Evolutionary conservation across 2,329 filamentous ascomycete genomes (phyloP), one percentile per base, ranked within the genome.

Genomic region (Mycosphaerella arachidis): DNA sequence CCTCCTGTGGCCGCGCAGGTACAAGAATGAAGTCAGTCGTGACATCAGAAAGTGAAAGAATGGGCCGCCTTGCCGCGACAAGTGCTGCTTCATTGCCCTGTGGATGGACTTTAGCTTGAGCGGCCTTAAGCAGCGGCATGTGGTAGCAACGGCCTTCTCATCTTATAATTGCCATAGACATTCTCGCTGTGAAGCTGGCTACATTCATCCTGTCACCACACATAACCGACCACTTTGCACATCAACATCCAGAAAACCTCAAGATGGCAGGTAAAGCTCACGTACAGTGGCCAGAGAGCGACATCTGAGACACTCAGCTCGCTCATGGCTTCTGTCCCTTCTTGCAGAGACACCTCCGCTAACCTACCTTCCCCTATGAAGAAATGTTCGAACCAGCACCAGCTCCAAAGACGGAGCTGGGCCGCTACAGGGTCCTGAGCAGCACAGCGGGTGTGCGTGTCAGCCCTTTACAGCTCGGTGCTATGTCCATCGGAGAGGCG

Each of bases 401-500:
- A 1, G 66, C 68, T 60, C 74, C 75, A 45, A 79, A 83, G 72
- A 86, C 85, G 59, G 81, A 84, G 57, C 75, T 84, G 53, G 82
- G 80, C 45, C 79, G 78, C 65, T 81, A 84, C 67, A 77, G 81
- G 20, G 72, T 82, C 16, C 76, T 84, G 6, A 76, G 81, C 3
- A 78, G 81, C 6, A 76, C 76, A 0, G 82, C 81, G 0, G 79
- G 77, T 18, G 75, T 84, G 13, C 77, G 79, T 51, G 75, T 76
- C 52, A 75, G 72, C 13, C 76, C 77, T 0, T 67, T 78, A 43
- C 73, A 72, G 48, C 79, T 91, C 1, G 87, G 86, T 10, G 78
- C 78, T 55, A 87, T 88, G 84, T 85, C 82, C 72, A 85, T 89
- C 73, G 86, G 86, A 48, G 75, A 84, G 58, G 76, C 79, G 35